Conservation (phyloP, 768 basidiomycete genomes). For the Boletus fagicola region DNA sequence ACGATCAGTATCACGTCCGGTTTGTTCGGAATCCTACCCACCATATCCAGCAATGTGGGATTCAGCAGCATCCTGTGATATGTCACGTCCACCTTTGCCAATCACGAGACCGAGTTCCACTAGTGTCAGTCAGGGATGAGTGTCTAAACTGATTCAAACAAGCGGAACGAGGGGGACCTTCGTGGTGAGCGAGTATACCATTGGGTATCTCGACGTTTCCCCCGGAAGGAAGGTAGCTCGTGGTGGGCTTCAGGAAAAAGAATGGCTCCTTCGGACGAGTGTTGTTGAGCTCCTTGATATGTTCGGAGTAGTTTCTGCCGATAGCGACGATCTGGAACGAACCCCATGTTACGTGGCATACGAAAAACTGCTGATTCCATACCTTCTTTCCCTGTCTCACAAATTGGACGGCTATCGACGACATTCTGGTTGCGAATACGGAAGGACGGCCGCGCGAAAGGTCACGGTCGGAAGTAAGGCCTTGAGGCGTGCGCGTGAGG, state of each 20-base stretch:
- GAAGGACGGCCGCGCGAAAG: not conserved
- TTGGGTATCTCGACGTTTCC: slow-evolving; percentile 83
- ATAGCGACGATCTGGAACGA: slow-evolving; percentile 81
- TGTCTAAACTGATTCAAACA: not conserved
- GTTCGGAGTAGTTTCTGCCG: slow-evolving; percentile 90
- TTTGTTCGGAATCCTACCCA: slow-evolving; percentile 32
- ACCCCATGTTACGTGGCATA: not conserved
- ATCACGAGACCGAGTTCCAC: slow-evolving; percentile 98
- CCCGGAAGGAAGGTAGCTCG: slow-evolving; percentile 75
- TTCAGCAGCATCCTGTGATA: slow-evolving; percentile 67
- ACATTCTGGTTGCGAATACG: slow-evolving; percentile 25
- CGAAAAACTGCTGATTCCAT: not conserved
- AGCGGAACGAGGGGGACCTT: slow-evolving; percentile 51
- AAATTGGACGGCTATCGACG: slow-evolving; percentile 39
- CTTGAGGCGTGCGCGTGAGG: not conserved
- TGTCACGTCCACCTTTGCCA: slow-evolving; percentile 82
- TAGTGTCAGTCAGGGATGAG: slow-evolving; percentile 21
- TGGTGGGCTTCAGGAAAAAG: slow-evolving; percentile 97
- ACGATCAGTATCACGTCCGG: not conserved
- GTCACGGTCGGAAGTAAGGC: not conserved
- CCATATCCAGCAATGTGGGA: slow-evolving; percentile 91
- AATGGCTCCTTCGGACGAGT: slow-evolving; percentile 87
- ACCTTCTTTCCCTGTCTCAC: slow-evolving; percentile 49
- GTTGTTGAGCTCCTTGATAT: slow-evolving; percentile 91
- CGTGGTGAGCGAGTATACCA: slow-evolving; percentile 85